phyloP scores from a whole-genome alignment of 306 rosid genomes.

The Rosa lucieae region DNA sequence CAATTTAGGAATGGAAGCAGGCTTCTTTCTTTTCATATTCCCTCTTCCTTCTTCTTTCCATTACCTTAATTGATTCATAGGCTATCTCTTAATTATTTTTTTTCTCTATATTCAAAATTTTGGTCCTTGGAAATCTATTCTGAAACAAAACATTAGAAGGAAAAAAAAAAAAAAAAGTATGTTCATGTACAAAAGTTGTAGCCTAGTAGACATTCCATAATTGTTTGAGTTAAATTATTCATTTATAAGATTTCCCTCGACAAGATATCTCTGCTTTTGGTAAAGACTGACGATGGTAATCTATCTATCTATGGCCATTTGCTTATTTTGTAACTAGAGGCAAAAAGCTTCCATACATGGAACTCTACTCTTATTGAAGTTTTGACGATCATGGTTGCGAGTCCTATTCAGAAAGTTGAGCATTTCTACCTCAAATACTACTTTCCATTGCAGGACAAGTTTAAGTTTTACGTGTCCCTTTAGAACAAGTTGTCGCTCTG shows the following conservation, averaged over 20 bases:
- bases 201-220: slow-evolving; percentile 19
- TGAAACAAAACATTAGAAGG: not conserved
- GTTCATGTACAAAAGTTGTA: slow-evolving; percentile 36
- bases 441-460: not conserved
- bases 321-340: not conserved
- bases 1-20: slow-evolving; percentile 20
- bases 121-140: slow-evolving; percentile 4
- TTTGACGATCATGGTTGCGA: not conserved
- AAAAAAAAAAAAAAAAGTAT: not conserved
- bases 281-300: not conserved
- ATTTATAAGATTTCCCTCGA: not conserved
- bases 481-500: not conserved
- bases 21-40: slow-evolving; percentile 16
- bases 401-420: not conserved
- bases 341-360: not conserved
- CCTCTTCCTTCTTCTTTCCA: not conserved
- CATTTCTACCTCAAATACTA: not conserved
- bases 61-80: slow-evolving; percentile 19
- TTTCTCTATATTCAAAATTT: slow-evolving; percentile 24
- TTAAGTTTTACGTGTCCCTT: not conserved
- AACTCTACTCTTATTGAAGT: not conserved
- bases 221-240: slow-evolving; percentile 11
- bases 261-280: not conserved
- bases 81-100: slow-evolving; percentile 41
- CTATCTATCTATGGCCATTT: not conserved